Percentiles rank a stretch among this genome's conserved stretches.
These are phyloP conservation scores for Blastocrithidia nonstop DNA, from an alignment of 208 protist species.

Conservation along the genomic window DNA sequence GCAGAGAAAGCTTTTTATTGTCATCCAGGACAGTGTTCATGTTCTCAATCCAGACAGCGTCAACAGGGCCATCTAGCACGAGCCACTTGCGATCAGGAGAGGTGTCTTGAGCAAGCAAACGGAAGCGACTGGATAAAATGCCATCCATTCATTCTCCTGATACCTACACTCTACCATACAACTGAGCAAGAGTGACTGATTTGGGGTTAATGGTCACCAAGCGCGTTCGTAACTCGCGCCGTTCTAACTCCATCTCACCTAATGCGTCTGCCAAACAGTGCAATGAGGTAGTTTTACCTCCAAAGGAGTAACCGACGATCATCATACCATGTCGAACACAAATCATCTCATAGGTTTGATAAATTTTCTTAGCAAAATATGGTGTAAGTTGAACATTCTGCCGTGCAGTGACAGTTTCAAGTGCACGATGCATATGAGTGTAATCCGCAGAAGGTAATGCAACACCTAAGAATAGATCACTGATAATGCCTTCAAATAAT, in stretches of 20 bases:
- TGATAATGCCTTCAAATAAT: too few species aligned
- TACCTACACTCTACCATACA: conserved; percentile 92
- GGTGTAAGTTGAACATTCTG: conserved; percentile 82
- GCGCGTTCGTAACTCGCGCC: conserved; percentile 67
- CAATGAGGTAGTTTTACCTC: conserved; percentile 84
- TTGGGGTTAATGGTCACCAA: conserved; percentile 91
- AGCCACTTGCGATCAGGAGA: conserved; percentile 89
- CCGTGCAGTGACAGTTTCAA: too few species aligned
- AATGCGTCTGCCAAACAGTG: conserved; percentile 80
- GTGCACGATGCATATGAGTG: too few species aligned
- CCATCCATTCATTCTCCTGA: conserved; percentile 96
- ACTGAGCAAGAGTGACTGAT: conserved; percentile 88
- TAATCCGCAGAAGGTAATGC: too few species aligned
- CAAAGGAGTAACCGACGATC: conserved; percentile 91
- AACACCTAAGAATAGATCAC: too few species aligned
- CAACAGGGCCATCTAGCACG: conserved; percentile 95
- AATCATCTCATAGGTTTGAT: conserved; percentile 95
- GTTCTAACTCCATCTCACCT: conserved; percentile 44
- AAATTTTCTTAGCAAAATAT: conserved; percentile 85
- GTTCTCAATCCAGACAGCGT: conserved; percentile 99
- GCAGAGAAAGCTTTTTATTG: conserved; percentile 97
- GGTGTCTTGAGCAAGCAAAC: conserved; percentile 68
- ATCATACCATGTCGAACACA: conserved; percentile 96
- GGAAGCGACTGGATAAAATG: conserved; percentile 90
- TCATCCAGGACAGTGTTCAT: conserved; percentile 99